Evolutionary conservation across 2,329 filamentous ascomycete genomes (phyloP), one percentile per base, ranked within the genome.

Genomic region (Fusarium haematococcum): DNA sequence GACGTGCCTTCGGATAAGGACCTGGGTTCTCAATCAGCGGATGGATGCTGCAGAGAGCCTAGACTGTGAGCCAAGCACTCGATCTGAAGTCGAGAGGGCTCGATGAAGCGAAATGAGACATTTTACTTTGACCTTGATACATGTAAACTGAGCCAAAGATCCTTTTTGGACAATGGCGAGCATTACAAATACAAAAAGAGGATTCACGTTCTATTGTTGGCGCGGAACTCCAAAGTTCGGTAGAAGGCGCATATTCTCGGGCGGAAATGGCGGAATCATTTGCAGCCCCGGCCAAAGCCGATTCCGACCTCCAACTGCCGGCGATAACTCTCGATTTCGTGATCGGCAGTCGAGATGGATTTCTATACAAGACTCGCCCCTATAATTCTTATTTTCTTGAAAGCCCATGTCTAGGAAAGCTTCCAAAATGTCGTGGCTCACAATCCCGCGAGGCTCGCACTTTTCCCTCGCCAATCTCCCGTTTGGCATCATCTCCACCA

Each of bases 401-500:
- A 11, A 30, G 11, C 7, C 6, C 3, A 50, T 50, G 16, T 8
- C n/a, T 3, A 30, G 5, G 5, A 30, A 52, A 4, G 16, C 9
- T 3, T 6, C 4, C 60, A 70, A 52, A 39, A 73, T 73, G 70
- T 73, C 70, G 25, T 73, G 70, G 70, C 10, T 73, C 0, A 13
- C 70, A 25, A 54, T 84, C 45, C 76, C 79, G 9, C 77, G 80
- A 9, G 80, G 77, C 33, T 80, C 62, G 6, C 65, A 73, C 23
- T 77, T 77, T 50, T 77, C 93, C 13, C 84, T 96, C 62, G 90
- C 91, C 74, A 96, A 96, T 80, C 92, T 97, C 63, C 94, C 94
- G 1, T 96, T 96, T 76, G 94, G 94, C 73, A 91, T 96, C 83
- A 93, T 97, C 78, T 92, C 91, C 32, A 92, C 92, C 1, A 71